Conservation (phyloP, 306 rosid species). For the Vigna hirtella region DNA sequence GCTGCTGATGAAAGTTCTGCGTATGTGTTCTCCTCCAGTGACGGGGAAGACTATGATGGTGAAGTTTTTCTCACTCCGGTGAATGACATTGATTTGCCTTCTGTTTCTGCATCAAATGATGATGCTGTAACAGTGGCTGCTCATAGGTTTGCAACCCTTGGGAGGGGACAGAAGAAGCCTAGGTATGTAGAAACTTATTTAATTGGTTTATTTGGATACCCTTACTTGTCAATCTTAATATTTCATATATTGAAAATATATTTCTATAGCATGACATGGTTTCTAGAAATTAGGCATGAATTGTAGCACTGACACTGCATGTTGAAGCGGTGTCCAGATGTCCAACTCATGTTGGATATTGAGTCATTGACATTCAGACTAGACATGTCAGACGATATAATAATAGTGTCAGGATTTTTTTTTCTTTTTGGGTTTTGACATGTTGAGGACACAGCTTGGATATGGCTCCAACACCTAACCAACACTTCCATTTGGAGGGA, state of each 20-base stretch:
- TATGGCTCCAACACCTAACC: neutral
- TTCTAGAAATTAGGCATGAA: slow-evolving; percentile 15
- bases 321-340: neutral
- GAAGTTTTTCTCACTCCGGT: slow-evolving; percentile 64
- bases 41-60: slow-evolving; percentile 74
- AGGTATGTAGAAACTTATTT: slow-evolving; percentile 54
- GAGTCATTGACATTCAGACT: neutral
- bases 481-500: neutral
- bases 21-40: slow-evolving; percentile 66
- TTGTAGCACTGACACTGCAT: slow-evolving; percentile 6
- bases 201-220: slow-evolving; percentile 13
- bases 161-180: slow-evolving; percentile 61
- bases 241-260: slow-evolving; percentile 27
- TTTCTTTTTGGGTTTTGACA: neutral
- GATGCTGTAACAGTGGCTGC: slow-evolving; percentile 71
- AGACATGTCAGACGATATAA: neutral
- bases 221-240: slow-evolving; percentile 13
- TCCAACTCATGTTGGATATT: neutral
- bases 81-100: slow-evolving; percentile 79
- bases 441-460: neutral
- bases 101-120: slow-evolving; percentile 55
- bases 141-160: slow-evolving; percentile 75
- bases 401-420: neutral
- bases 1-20: slow-evolving; percentile 51
- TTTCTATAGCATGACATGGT: slow-evolving; percentile 1